Conservation (phyloP, 208 protist species). For the Leishmania martiniquensis region DNA sequence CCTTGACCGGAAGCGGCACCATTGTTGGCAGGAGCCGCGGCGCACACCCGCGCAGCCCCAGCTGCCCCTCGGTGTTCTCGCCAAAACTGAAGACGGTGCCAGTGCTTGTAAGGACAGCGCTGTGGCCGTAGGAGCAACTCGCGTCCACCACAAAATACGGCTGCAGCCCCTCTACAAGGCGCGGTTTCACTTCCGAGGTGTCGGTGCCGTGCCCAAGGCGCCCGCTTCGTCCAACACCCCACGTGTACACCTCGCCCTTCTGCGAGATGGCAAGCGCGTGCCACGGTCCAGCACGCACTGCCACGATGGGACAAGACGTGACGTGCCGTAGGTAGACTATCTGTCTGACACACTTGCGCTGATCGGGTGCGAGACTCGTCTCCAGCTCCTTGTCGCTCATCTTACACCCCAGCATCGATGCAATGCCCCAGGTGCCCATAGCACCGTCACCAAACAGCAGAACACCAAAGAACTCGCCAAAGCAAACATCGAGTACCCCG, state of each 20-base stretch:
- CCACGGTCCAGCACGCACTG: slow-evolving; percentile 56
- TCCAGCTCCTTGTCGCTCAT: slow-evolving; percentile 26
- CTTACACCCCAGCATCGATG: slow-evolving; percentile 48
- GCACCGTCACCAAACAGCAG: slow-evolving; percentile 54
- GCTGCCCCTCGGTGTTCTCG: slow-evolving; percentile 59
- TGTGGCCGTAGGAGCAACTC: slow-evolving; percentile 67
- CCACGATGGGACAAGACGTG: slow-evolving; percentile 7
- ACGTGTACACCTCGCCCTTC: slow-evolving; percentile 66
- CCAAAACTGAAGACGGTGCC: slow-evolving; percentile 80
- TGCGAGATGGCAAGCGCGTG: slow-evolving; percentile 65
- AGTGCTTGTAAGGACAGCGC: slow-evolving; percentile 53
- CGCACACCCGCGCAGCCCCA: slow-evolving; percentile 44
- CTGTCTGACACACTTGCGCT: slow-evolving; percentile 39
- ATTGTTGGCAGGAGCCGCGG: slow-evolving; percentile 33
- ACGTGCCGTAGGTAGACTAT: slow-evolving; percentile 26
- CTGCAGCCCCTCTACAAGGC: slow-evolving; percentile 49
- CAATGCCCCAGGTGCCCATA: slow-evolving; percentile 62
- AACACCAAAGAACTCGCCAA: slow-evolving; percentile 52
- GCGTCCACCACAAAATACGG: slow-evolving; percentile 49
- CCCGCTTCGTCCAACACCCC: slow-evolving; percentile 60
- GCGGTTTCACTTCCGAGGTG: slow-evolving; percentile 37
- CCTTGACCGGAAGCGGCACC: slow-evolving; percentile 45
- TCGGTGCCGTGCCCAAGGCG: slow-evolving; percentile 70
- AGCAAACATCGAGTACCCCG: slow-evolving; percentile 49
- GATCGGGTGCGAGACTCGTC: slow-evolving; percentile 32